Evolutionary conservation across 768 basidiomycete species (phyloP), one percentile per base, ranked within the genome.

Genomic region (Rubroboletus satanas): DNA sequence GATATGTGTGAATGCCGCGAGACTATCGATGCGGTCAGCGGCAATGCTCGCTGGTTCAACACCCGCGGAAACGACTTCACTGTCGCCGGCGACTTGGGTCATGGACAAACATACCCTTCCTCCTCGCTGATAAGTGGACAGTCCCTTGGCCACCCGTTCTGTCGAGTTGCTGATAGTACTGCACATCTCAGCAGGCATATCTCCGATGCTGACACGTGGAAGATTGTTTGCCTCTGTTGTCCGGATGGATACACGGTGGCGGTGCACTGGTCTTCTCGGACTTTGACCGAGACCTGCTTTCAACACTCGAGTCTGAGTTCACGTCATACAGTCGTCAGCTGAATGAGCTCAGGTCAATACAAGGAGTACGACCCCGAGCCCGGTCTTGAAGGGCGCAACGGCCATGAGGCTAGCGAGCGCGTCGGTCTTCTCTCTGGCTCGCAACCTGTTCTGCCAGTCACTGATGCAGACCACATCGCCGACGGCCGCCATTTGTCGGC

Each of bases 321-420:
- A 18, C 21, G 5, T 10, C 39, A 5, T 32, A 14, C 32, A 18
- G 45, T 39, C 26, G 21, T 18, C 14, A 28, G 26, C 15, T 18
- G 38, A 44, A 62, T 63, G 53, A 52, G 33, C 39, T 14, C 61
- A 5, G 51, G 44, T 7, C 53, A 57, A 10, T 56, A 51, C 59
- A 63, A 65, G 51, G 65, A 65, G 49, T 69, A 69, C 52, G 67
- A 67, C 41, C 73, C 21, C 81, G 83, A 9, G 87, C 90, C 17
- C 1, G 63, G 57, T 5, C 21, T 55, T 37, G 54, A 65, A 5
- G 49, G 33, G 7, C 38, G 14, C 47, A 51, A 43, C 8, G 45
- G 38, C 17, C 21, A 37, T 9, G 49, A 61, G 8, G 36, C 49
- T 5, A 53, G 48, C 26, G 78, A 78, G 54, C 68, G 65, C 37